These are phyloP conservation scores for Capsella bursapastoris DNA, from an alignment of 345 rosid genomes.

Conservation along the genomic window DNA sequence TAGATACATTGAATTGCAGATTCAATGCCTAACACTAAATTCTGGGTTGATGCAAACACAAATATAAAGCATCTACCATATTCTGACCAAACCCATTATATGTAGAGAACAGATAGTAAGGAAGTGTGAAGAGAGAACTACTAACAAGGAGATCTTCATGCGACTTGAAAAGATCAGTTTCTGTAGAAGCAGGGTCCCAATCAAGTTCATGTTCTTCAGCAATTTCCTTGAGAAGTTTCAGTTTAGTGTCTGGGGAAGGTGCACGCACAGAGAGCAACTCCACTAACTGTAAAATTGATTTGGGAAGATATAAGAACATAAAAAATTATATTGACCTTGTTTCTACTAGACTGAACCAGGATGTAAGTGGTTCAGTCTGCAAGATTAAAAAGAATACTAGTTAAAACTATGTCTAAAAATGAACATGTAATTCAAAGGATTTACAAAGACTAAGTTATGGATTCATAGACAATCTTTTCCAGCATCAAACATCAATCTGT, in stretches of 20 bases:
- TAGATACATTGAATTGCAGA: conserved; percentile 7
- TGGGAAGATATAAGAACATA: neutral
- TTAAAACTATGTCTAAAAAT: neutral
- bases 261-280: conserved; percentile 90
- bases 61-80: conserved; percentile 1
- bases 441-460: neutral
- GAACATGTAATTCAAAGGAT: neutral
- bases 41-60: conserved; percentile 13
- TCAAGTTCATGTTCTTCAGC: conserved; percentile 92
- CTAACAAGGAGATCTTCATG: conserved; percentile 92
- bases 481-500: neutral
- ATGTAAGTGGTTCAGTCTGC: conserved; percentile 1
- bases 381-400: neutral
- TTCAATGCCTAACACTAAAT: conserved; percentile 4
- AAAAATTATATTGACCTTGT: neutral
- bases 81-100: neutral
- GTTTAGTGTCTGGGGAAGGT: conserved; percentile 72
- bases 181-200: conserved; percentile 93
- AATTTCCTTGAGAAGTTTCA: conserved; percentile 92
- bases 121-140: conserved; percentile 9
- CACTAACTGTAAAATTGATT: conserved; percentile 62
- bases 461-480: neutral
- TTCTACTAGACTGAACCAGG: conserved; percentile 16
- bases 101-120: conserved; percentile 10
- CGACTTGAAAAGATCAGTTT: conserved; percentile 77